phyloP scores from a whole-genome alignment of 768 basidiomycete genomes.

The Pisolithus microcarpus region DNA sequence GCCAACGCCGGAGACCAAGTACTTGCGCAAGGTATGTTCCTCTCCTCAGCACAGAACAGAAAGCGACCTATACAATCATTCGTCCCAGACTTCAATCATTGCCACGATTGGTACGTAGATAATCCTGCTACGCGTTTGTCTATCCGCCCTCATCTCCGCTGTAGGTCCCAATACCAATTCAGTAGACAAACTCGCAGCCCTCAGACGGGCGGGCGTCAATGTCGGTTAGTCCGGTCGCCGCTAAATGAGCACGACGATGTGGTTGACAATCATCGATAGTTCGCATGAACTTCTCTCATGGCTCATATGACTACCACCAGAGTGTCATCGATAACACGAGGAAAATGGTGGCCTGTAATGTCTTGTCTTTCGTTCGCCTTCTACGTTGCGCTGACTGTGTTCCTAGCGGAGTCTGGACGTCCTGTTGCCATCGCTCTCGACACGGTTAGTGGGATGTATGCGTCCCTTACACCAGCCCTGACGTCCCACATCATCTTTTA shows the following conservation, averaged over 20 bases:
- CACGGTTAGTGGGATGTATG: conserved; percentile 53
- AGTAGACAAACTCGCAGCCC: conserved; percentile 77
- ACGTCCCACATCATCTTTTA: conserved; percentile 23
- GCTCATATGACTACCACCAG: conserved; percentile 97
- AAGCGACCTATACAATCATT: conserved; percentile 5
- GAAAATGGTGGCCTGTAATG: conserved; percentile 66
- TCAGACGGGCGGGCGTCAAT: conserved; percentile 92
- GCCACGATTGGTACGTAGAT: conserved; percentile 82
- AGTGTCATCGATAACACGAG: conserved; percentile 98
- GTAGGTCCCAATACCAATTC: conserved; percentile 91
- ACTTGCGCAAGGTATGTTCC: conserved; percentile 73
- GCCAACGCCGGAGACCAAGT: conserved; percentile 76
- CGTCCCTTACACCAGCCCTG: conserved; percentile 1
- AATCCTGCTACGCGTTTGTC: not conserved
- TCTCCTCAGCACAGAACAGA: not conserved
- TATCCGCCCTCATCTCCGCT: conserved; percentile 8
- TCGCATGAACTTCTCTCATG: conserved; percentile 99
- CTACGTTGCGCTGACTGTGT: conserved; percentile 2
- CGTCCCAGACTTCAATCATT: conserved; percentile 83
- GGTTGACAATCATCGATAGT: conserved; percentile 41
- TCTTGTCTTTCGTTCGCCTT: conserved; percentile 11
- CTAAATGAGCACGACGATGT: not conserved
- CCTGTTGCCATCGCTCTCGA: conserved; percentile 97
- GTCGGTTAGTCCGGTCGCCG: conserved; percentile 57
- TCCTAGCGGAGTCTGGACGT: conserved; percentile 58